Conservation (phyloP, 2,329 filamentous ascomycete species). For the Trichoderma sp. region DNA sequence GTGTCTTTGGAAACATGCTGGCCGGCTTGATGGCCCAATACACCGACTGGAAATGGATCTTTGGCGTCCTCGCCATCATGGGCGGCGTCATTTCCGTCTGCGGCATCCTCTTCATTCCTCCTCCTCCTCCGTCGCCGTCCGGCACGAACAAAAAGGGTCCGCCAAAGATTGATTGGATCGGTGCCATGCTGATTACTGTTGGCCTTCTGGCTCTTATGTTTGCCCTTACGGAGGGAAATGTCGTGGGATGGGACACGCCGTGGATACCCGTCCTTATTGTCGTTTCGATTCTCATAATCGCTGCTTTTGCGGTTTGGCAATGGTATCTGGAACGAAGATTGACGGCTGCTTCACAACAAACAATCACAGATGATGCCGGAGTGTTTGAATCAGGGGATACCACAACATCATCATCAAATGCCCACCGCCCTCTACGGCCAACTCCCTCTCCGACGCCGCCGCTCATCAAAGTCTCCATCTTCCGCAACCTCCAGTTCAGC, state of each 20-base stretch:
- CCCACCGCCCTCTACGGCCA: conserved; percentile 33
- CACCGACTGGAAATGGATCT: conserved; percentile 67
- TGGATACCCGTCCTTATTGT: conserved; percentile 65
- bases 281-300: conserved; percentile 58
- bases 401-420: background rate
- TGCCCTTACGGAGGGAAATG: conserved; percentile 68
- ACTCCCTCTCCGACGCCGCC: conserved; percentile 44
- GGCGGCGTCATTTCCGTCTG: conserved; percentile 58
- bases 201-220: conserved; percentile 66
- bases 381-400: background rate
- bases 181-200: conserved; percentile 63
- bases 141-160: conserved; percentile 31
- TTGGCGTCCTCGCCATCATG: conserved; percentile 65
- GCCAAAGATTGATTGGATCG: conserved; percentile 66
- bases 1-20: conserved; percentile 65
- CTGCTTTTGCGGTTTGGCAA: conserved; percentile 63
- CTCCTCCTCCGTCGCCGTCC: conserved; percentile 42
- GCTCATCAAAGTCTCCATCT: conserved; percentile 68
- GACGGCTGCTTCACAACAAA: background rate
- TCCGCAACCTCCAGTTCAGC: conserved; percentile 60
- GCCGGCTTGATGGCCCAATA: conserved; percentile 66
- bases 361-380: too few species aligned
- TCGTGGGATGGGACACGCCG: conserved; percentile 65
- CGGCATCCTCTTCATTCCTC: conserved; percentile 62
- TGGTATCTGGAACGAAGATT: conserved; percentile 42